Base-by-base conservation (phyloP, 2,329 filamentous ascomycete genomes). In the Tympanopsis confertula region DNA sequence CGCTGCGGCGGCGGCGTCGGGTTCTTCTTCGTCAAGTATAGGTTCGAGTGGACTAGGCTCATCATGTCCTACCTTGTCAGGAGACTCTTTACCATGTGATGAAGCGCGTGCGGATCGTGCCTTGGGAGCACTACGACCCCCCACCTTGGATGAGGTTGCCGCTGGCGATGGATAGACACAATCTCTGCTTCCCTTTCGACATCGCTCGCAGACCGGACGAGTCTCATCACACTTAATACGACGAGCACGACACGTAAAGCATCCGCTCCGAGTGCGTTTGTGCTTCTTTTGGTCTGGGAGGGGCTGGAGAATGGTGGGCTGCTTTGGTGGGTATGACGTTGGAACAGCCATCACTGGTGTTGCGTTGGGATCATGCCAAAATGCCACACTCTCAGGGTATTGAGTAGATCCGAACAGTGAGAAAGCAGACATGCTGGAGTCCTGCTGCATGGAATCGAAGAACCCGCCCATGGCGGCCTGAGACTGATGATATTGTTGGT, bases 151-250 rank as follows among this genome's bases (percentile, higher is more conserved):
- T 33, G 10, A 10, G 7, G 30, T 10, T 7, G 12, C 15, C 12
- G 30, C 53, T 19, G 66, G 53, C 36, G 70, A 70, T 7, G 76
- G 74, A 50, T 78, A 81, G 41, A 70, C 61, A 53, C 76, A 81
- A 38, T 78, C 73, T 47, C 76, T 65, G 44, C 66, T 71, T 15
- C 75, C 76, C 53, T 80, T 81, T 39, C 68, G 67, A 52, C 76
- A 81, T 50, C 75, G 71, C 41, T 79, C 75, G 48, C 76, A 80
- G 30, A 69, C 59, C 12, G 76, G 76, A 47, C 69, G 72, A 26
- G 59, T 63, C 52, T 81, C 76, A 48, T 80, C 76, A 49, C 76
- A 81, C 67, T 77, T 80, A 36, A 80, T 74, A 50, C 76, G 65
- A 40, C 75, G 65, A 42, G 71, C 63, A 33, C 76, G 66, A 55